phyloP scores from a whole-genome alignment of 2,329 filamentous ascomycete genomes.

The Escovopsis sp. region DNA sequence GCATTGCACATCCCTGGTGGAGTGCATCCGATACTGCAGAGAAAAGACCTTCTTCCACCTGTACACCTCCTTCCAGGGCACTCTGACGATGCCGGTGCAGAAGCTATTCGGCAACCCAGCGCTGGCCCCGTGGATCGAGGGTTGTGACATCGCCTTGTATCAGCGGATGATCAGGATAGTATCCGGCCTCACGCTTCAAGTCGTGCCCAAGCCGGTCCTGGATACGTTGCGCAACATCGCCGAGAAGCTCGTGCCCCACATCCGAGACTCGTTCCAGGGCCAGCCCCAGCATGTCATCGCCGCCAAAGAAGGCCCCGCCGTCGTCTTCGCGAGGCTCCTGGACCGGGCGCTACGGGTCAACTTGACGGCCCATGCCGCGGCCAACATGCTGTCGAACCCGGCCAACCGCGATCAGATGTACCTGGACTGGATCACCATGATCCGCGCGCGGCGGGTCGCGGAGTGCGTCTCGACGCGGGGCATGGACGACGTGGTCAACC shows the following conservation, averaged over 20 bases:
- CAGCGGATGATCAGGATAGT: constrained; percentile 94
- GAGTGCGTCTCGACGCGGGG: constrained; percentile 46
- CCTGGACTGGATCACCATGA: constrained; percentile 65
- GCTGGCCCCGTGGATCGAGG: constrained; percentile 82
- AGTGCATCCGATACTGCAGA: constrained; percentile 90
- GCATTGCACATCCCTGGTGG: constrained; percentile 87
- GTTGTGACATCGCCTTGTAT: constrained; percentile 91
- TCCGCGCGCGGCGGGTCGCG: constrained; percentile 45
- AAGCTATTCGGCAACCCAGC: constrained; percentile 73
- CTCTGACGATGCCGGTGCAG: constrained; percentile 89
- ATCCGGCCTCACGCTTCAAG: constrained; percentile 75
- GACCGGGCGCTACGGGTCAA: constrained; percentile 85
- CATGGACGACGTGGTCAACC: constrained; percentile 50
- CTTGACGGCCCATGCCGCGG: constrained; percentile 81
- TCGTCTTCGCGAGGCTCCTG: constrained; percentile 73
- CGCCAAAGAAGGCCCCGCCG: constrained; percentile 77
- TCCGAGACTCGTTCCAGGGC: constrained; percentile 69
- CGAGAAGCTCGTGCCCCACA: constrained; percentile 62
- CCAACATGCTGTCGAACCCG: constrained; percentile 78
- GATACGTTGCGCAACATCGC: constrained; percentile 81
- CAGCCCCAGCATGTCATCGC: constrained; percentile 74
- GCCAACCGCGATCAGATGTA: constrained; percentile 93
- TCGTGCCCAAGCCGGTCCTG: constrained; percentile 74
- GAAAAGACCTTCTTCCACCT: constrained; percentile 94
- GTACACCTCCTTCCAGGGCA: constrained; percentile 90